Conservation (phyloP, 2,329 filamentous ascomycete genomes). For the Trichocomaceae sp. region DNA sequence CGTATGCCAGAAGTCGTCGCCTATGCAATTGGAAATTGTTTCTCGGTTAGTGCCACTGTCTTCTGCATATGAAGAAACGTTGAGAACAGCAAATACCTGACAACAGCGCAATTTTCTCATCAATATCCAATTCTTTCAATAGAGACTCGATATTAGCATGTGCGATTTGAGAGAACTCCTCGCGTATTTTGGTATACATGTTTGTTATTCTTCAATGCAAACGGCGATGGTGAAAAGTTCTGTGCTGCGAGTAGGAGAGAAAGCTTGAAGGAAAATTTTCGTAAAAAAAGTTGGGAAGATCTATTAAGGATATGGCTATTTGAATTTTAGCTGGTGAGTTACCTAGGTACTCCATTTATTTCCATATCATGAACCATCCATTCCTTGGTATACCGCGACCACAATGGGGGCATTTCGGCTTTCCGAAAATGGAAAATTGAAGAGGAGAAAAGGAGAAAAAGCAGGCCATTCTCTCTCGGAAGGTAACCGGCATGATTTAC, state of each 20-base stretch:
- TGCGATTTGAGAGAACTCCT: neutral
- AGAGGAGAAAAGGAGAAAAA: too few relatives aligned
- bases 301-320: neutral
- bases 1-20: slow-evolving; percentile 61
- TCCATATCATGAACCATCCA: too few relatives aligned
- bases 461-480: too few relatives aligned
- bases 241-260: neutral
- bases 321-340: neutral
- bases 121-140: neutral
- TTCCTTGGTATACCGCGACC: too few relatives aligned
- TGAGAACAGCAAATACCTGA: neutral
- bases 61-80: neutral
- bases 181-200: neutral
- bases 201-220: neutral
- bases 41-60: neutral
- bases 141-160: neutral
- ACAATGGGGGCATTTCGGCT: too few relatives aligned
- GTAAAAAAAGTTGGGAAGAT: too few relatives aligned
- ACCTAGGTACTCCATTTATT: neutral
- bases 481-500: neutral
- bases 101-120: neutral
- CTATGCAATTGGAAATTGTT: neutral
- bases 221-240: too few relatives aligned
- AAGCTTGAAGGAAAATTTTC: neutral
- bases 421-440: too few relatives aligned